Percentiles rank a stretch among this genome's conserved stretches.
Conservation (phyloP, 345 rosid species). For the Gossypium arboreum region DNA sequence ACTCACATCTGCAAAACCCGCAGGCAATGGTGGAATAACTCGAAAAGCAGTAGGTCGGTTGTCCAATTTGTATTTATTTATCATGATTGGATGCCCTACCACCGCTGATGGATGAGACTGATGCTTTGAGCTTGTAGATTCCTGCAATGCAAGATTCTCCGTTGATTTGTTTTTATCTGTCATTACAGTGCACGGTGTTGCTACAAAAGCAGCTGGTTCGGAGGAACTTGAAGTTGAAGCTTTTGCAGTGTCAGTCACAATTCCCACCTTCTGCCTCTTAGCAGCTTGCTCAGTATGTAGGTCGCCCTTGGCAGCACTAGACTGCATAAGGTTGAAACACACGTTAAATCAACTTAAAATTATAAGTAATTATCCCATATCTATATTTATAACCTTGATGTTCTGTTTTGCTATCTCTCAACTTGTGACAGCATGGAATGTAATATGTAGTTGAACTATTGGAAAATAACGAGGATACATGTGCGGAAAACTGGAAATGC, state of each 20-base stretch:
- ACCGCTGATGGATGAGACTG: conserved; percentile 32
- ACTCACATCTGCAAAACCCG: conserved; percentile 69
- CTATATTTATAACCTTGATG: background rate
- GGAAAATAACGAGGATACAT: background rate
- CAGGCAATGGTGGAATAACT: conserved; percentile 71
- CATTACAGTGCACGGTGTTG: conserved; percentile 12
- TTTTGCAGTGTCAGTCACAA: conserved; percentile 35
- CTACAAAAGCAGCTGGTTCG: conserved; percentile 30
- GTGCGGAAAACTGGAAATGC: background rate
- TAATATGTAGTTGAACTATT: background rate
- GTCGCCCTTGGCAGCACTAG: conserved; percentile 63
- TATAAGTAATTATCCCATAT: background rate
- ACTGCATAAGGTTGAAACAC: conserved; percentile 43
- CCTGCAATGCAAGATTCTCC: conserved; percentile 37
- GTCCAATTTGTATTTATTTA: conserved; percentile 75
- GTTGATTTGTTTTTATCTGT: conserved; percentile 37
- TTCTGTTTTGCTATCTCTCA: background rate
- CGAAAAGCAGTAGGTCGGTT: conserved; percentile 71
- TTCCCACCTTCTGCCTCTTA: conserved; percentile 56
- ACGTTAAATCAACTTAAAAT: background rate
- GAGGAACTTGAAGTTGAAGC: conserved; percentile 29
- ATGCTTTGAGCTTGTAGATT: conserved; percentile 44
- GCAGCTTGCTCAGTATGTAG: conserved; percentile 52
- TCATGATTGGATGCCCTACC: conserved; percentile 30
- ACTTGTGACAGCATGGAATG: background rate